phyloP scores from a whole-genome alignment of 1,139 yeast species.

The Magnusiomyces tetraspermus region DNA sequence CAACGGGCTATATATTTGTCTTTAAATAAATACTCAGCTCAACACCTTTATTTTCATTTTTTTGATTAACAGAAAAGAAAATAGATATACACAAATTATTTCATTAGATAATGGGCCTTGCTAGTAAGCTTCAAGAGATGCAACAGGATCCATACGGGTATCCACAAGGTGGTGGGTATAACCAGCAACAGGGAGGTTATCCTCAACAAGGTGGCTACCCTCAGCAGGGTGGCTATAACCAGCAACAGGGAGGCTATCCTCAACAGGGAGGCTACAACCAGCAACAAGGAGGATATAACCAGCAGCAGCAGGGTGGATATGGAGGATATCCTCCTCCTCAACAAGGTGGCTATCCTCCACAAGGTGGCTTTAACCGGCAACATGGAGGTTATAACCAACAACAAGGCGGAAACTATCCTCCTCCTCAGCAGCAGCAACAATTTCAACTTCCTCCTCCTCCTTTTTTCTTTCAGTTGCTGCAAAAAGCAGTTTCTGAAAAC shows the following conservation, averaged over 20 bases:
- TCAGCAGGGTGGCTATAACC: conserved; percentile 8
- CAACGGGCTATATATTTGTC: no score
- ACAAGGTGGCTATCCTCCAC: conserved; percentile 1
- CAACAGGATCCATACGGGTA: conserved; percentile 11
- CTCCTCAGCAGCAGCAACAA: conserved; percentile 9
- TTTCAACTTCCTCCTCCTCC: conserved; percentile 14
- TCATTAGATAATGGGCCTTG: conserved; percentile 12
- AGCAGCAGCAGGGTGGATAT: conserved; percentile 4
- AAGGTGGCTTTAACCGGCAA: no score
- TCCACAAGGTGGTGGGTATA: background rate
- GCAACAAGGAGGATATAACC: conserved; percentile 1
- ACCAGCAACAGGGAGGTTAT: no score
- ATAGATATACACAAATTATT: no score
- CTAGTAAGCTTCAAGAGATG: conserved; percentile 13
- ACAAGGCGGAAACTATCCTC: conserved; percentile 11
- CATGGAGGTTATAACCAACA: background rate
- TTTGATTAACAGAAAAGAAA: no score
- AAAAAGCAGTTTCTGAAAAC: conserved; percentile 26
- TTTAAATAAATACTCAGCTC: no score
- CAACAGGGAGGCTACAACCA: conserved; percentile 2
- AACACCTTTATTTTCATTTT: background rate
- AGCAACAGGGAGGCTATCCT: background rate
- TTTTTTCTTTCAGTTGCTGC: conserved; percentile 19
- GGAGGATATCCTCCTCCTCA: conserved; percentile 6
- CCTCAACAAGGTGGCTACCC: conserved; percentile 6